Evolutionary conservation across 129 eudicot genomes (phyloP).

Genomic region (Lactuca saligna): DNA sequence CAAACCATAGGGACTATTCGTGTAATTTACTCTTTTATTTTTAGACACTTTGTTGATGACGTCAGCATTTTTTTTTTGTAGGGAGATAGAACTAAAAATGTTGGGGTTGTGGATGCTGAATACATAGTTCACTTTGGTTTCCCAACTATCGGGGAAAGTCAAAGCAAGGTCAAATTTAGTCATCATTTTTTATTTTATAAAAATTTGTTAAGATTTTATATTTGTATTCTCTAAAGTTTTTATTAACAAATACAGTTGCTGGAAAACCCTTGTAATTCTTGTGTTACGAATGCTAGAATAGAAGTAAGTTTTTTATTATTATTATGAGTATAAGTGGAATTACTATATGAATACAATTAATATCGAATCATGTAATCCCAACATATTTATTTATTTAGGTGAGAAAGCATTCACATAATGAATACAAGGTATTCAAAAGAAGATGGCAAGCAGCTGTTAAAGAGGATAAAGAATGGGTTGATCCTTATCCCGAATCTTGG

Average conservation of each 20-base stretch:
- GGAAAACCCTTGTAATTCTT: slow-evolving; percentile 9
- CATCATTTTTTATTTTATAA: not conserved
- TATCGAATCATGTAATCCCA: too few species aligned
- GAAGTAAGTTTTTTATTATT: slow-evolving; percentile 26
- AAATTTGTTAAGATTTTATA: too few species aligned
- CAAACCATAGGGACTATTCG: too few species aligned
- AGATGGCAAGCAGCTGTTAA: slow-evolving; percentile 70
- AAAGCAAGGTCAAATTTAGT: slow-evolving; percentile 41
- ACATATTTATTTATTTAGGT: slow-evolving; percentile 41
- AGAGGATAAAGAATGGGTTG: slow-evolving; percentile 64
- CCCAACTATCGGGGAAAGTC: slow-evolving; percentile 75
- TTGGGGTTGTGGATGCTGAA: slow-evolving; percentile 95
- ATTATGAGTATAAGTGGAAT: not conserved
- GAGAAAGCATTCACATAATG: slow-evolving; percentile 63
- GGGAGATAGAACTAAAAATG: slow-evolving; percentile 80
- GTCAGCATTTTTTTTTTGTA: slow-evolving; percentile 22
- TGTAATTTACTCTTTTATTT: too few species aligned
- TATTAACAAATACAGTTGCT: slow-evolving; percentile 17
- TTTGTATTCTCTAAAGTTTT: too few species aligned
- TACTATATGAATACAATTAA: not conserved
- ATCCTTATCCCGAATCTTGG: slow-evolving; percentile 54
- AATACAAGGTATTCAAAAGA: slow-evolving; percentile 62
- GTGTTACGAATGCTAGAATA: slow-evolving; percentile 23
- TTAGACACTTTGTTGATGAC: slow-evolving; percentile 16
- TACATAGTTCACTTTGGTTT: slow-evolving; percentile 83